A percentile compares a stretch with the other conserved stretches of the same genome.
These are phyloP conservation scores for Earliella scabrosa DNA, from an alignment of 1,284 basidiomycete genomes.

Conservation along the genomic window DNA sequence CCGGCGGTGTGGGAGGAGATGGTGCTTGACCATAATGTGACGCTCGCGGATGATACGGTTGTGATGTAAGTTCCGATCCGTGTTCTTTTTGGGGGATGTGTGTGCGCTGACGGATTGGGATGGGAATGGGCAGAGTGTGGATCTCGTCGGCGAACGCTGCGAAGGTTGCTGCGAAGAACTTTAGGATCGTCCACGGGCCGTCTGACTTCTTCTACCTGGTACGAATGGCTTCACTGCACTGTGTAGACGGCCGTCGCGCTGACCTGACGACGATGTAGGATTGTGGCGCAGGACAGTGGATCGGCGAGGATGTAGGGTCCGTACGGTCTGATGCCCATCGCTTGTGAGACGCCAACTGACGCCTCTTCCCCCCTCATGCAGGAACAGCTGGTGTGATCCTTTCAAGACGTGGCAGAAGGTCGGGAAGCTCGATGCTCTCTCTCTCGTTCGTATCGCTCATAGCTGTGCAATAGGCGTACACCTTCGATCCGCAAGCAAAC, in stretches of 20 bases:
- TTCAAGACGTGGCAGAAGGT: conserved; percentile 77
- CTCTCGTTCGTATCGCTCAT: not conserved
- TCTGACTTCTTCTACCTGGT: conserved; percentile 63
- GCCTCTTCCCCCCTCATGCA: no score
- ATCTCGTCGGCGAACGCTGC: conserved; percentile 47
- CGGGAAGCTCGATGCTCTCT: not conserved
- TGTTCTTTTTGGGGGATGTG: no score
- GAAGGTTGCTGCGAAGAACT: conserved; percentile 49
- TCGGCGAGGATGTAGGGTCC: conserved; percentile 54
- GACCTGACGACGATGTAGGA: conserved; percentile 50
- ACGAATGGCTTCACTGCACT: no score
- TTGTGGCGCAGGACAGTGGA: conserved; percentile 81
- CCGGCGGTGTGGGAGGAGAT: conserved; percentile 81
- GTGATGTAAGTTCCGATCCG: conserved; percentile 70
- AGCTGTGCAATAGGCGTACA: conserved; percentile 49
- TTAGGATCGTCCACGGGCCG: conserved; percentile 55
- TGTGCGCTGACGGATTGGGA: no score
- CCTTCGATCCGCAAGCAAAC: conserved; percentile 71
- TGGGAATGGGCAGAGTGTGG: conserved; percentile 53
- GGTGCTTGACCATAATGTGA: conserved; percentile 66
- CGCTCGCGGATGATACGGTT: conserved; percentile 68
- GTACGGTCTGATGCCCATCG: not conserved
- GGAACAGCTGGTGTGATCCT: conserved; percentile 68
- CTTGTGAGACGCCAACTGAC: not conserved
- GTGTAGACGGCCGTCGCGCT: no score